These are phyloP conservation scores for Zea mays DNA, from an alignment of 176 grass and related monocot species.

Conservation along the genomic window DNA sequence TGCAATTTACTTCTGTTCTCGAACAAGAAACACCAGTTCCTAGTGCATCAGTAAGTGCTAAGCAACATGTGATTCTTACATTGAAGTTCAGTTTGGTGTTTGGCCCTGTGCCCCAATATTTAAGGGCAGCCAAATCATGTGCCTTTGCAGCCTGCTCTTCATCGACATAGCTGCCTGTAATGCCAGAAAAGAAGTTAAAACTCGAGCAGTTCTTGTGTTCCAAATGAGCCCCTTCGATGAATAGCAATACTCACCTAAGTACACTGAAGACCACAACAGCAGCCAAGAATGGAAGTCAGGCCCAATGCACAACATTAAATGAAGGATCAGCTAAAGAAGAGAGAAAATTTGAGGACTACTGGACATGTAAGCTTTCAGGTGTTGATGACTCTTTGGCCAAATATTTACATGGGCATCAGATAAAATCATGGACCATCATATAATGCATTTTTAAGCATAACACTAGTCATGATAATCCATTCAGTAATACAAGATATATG, in stretches of 20 bases:
- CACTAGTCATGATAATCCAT: background rate
- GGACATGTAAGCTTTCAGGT: background rate
- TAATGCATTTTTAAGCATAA: background rate
- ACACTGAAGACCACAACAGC: constrained; percentile 60
- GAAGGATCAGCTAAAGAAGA: constrained; percentile 30
- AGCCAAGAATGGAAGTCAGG: constrained; percentile 22
- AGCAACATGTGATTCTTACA: constrained; percentile 48
- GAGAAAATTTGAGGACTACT: background rate
- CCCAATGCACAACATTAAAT: constrained; percentile 36
- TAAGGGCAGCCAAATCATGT: constrained; percentile 93
- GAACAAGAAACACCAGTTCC: constrained; percentile 35
- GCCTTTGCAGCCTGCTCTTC: constrained; percentile 93
- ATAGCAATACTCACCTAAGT: constrained; percentile 60
- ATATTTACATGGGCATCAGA: background rate
- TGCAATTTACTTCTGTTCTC: constrained; percentile 7
- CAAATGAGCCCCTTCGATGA: constrained; percentile 19
- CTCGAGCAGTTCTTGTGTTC: constrained; percentile 20
- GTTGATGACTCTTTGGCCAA: background rate
- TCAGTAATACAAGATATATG: background rate
- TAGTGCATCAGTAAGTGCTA: constrained; percentile 15
- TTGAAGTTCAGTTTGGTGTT: constrained; percentile 83
- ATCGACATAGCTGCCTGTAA: constrained; percentile 88
- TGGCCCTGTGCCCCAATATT: constrained; percentile 76
- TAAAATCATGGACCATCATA: background rate
- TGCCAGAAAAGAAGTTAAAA: constrained; percentile 38